Base-by-base conservation (phyloP, 495 filamentous ascomycete species). In the Lichina pygmaea region DNA sequence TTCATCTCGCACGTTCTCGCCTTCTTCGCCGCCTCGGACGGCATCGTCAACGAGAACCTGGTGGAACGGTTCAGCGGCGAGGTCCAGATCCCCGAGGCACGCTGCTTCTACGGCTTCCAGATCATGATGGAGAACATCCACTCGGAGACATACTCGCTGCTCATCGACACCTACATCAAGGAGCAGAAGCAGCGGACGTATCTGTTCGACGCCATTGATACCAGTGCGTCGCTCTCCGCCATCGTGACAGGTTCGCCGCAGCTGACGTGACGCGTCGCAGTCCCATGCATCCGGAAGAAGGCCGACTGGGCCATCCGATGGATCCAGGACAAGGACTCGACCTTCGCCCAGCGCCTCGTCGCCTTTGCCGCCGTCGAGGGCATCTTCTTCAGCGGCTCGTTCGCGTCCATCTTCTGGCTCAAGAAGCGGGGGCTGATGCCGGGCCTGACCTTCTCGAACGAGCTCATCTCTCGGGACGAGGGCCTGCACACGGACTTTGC, bases 121-220 rank as follows among this genome's bases (percentile, higher is more conserved):
- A 99, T 99, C 68, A 99, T 99, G 89, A 95, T 99, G 81, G 89
- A 99, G 74, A 99, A 99, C 67, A 94, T 99, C 56, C 89, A 99
- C 73, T 92, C 89, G 31, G 89, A 99, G 66, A 99, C 89, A 42
- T 99, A 99, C 73, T 94, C 86, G 34, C 75, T 99, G 11, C 77
- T 99, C 53, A 99, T 99, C 60, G 89, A 99, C 57, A 99, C 91
- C 50, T 99, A 99, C 65, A 91, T 97, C 70, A 93, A 92, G 70
- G 89, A 97, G 68, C 82, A 84, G 48, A 80, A 82, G 62, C 89
- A 97, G 67, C 79, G 86, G 46, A 80, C 73, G 45, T 85, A 94
- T 57, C 76, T 97, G 44, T 95, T 97, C 63, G 89, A 97, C 57
- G 89, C 89, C 52, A 91, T 97, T 62, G 91, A 97, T 54, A 95